Percentiles rank a stretch among this genome's conserved stretches.
Evolutionary conservation across 306 rosid genomes (phyloP).

Genomic region (Pyrus pyrifolia): DNA sequence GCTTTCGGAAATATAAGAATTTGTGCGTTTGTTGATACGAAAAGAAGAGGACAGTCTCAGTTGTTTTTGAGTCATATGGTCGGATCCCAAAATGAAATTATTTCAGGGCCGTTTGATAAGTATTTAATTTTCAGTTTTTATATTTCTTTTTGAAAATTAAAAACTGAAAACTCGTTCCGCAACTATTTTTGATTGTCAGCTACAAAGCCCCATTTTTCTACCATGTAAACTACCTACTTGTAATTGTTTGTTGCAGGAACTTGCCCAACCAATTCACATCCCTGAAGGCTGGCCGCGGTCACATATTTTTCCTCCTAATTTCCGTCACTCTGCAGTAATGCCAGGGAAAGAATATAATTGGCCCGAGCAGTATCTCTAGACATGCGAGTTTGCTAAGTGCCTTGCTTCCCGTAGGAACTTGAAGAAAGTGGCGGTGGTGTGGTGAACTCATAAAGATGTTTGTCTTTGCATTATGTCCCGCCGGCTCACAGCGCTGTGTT

Average conservation of each 20-base stretch:
- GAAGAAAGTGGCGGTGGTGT: neutral
- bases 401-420: neutral
- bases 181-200: neutral
- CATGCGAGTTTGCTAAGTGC: neutral
- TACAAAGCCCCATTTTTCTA: neutral
- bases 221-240: neutral
- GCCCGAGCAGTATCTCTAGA: neutral
- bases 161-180: too few relatives aligned
- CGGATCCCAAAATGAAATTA: too few relatives aligned
- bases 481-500: slow-evolving; percentile 27
- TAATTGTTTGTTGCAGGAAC: neutral
- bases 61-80: neutral
- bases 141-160: too few relatives aligned
- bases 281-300: neutral
- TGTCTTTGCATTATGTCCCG: slow-evolving; percentile 13
- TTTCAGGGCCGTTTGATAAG: too few relatives aligned
- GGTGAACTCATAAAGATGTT: neutral
- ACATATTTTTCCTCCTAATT: neutral
- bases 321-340: neutral
- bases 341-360: neutral
- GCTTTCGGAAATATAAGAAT: neutral
- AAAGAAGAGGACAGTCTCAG: neutral
- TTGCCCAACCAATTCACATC: neutral
- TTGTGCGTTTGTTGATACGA: neutral
- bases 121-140: too few relatives aligned